Conservation (phyloP, 2,329 filamentous ascomycete genomes). For the Thielaviopsis populi region DNA sequence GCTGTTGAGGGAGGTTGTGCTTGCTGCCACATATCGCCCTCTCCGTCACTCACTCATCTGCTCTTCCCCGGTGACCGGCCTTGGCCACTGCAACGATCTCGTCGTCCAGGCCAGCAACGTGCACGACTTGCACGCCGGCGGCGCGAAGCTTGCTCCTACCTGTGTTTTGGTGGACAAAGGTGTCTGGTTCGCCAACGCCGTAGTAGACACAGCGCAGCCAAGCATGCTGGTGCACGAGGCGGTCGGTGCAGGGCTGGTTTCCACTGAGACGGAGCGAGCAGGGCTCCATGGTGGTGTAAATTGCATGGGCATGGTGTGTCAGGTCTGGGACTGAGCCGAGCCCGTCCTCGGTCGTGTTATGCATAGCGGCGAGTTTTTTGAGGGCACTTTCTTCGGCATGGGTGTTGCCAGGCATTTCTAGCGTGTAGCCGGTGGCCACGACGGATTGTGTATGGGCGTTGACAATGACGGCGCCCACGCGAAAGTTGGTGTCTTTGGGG, state of each 20-base stretch:
- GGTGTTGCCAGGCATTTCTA: slow-evolving; percentile 83
- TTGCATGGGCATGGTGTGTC: slow-evolving; percentile 24
- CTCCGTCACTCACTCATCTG: no score
- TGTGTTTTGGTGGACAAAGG: slow-evolving; percentile 71
- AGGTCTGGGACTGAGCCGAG: slow-evolving; percentile 25
- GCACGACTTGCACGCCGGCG: slow-evolving; percentile 58
- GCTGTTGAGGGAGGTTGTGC: no score
- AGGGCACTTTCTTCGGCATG: slow-evolving; percentile 93
- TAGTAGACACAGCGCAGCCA: slow-evolving; percentile 68
- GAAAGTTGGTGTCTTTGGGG: slow-evolving; percentile 79
- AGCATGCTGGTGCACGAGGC: slow-evolving; percentile 49
- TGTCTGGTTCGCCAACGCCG: slow-evolving; percentile 78
- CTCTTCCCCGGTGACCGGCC: slow-evolving; percentile 50
- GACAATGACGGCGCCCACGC: slow-evolving; percentile 82
- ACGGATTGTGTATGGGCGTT: slow-evolving; percentile 41
- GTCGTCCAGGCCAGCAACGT: slow-evolving; percentile 59
- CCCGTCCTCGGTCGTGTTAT: slow-evolving; percentile 33
- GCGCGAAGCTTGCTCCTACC: slow-evolving; percentile 55
- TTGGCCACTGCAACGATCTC: slow-evolving; percentile 73
- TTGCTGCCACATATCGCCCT: no score
- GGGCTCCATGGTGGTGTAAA: slow-evolving; percentile 92
- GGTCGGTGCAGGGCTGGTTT: slow-evolving; percentile 61
- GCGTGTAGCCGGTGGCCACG: slow-evolving; percentile 72
- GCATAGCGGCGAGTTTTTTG: slow-evolving; percentile 45
- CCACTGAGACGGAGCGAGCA: slow-evolving; percentile 61